Evolutionary conservation across 2,329 filamentous ascomycete genomes (phyloP).

Genomic region (Ophiostoma novo-ulmi): DNA sequence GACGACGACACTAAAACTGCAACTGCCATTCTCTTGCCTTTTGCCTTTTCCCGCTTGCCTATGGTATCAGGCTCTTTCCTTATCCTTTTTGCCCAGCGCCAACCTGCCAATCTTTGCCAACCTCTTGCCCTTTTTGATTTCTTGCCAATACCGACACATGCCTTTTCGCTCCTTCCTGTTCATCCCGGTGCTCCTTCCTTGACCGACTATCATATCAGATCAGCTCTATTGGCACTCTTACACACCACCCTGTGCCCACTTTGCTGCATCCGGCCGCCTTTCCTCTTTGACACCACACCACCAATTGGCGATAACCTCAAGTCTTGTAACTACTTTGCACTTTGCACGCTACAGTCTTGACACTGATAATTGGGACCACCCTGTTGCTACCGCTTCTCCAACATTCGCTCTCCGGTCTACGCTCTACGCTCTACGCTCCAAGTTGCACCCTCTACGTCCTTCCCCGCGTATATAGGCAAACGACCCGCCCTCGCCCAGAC

Average conservation of each 20-base stretch:
- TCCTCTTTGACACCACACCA: constrained; percentile 11
- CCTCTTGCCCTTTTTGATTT: background rate
- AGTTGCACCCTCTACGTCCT: background rate
- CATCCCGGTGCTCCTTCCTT: constrained; percentile 7
- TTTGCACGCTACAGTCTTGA: background rate
- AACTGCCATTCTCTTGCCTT: background rate
- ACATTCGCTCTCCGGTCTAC: background rate
- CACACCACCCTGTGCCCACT: constrained; percentile 14
- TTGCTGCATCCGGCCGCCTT: constrained; percentile 16
- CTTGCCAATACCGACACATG: background rate
- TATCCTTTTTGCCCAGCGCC: background rate
- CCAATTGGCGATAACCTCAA: constrained; percentile 14
- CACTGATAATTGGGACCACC: background rate
- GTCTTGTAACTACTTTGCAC: background rate
- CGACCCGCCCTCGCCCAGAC: constrained; percentile 9
- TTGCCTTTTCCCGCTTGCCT: background rate
- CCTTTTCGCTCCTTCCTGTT: constrained; percentile 11
- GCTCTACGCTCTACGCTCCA: background rate
- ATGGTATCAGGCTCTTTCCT: background rate
- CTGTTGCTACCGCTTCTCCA: background rate
- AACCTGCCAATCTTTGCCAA: background rate
- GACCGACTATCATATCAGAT: background rate
- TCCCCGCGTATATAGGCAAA: constrained; percentile 9
- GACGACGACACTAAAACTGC: background rate
- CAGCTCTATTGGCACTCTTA: background rate